Base-by-base conservation (phyloP, 169 alveolate genomes). In the Eimeria necatrix region DNA sequence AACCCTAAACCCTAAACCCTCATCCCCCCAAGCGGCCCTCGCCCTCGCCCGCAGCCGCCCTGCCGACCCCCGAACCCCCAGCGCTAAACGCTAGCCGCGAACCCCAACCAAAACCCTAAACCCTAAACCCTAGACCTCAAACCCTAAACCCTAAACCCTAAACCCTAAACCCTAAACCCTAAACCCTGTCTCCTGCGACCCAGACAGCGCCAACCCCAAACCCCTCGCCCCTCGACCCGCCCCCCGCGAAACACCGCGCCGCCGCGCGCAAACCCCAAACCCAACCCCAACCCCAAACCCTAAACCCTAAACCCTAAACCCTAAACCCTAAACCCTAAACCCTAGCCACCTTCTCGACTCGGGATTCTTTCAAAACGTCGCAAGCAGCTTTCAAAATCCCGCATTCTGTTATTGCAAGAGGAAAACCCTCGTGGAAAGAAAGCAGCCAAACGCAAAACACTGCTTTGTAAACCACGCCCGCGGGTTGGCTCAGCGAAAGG, bases 41-140 rank as follows among this genome's bases (percentile, higher is more conserved):
- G 60, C 96, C 96, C 93, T 97, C 97, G 81, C 94, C 92, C 97
- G 96, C 96, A 80, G 95, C 95, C 84, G 59, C 90, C 18, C 90
- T 95, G 74, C 86, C 74, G 59, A 8, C 10, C 8, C 49, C 10
- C 7, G 48, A 76, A 4, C 14, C 86, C 56, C 12, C 5, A 76
- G 22, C 86, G 32, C 76, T 9, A 64, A 71, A n/a, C 46, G 51
- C n/a, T 32, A 71, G 22, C 81, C 81, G 51, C 22, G 22, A 71
- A 71, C 83, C 83, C 83, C 74, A 76, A 8, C 49, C 10, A 0
- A 49, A 76, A 4, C 18, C 87, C 59, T 46, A 9, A 76, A 49
- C 87, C 78, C 78, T 14, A 0, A 71, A 22, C 48, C 83, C 24
- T 32, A 71, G 24, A 8, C 83, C 83, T 53, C 24, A 8, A 71